Percentiles rank a stretch among this genome's conserved stretches.
Conservation (phyloP, 108 stramenopile species). For the Skeletonema potamos region DNA sequence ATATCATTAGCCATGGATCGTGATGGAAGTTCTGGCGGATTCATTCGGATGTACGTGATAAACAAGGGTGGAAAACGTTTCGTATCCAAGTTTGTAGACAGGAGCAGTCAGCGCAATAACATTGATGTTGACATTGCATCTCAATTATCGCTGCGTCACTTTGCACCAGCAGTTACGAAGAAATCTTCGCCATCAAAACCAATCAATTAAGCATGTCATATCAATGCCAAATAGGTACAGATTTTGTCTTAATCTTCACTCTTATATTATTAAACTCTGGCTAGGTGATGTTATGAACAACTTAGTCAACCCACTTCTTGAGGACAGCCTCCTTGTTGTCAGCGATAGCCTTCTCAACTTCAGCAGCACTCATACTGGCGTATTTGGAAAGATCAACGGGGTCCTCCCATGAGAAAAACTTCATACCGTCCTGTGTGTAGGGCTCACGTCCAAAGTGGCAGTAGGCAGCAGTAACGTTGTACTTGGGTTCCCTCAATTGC, state of each 20-base stretch:
- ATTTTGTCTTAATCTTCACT: not conserved
- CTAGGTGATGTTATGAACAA: not conserved
- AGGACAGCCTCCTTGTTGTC: conserved; percentile 72
- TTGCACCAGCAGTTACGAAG: not conserved
- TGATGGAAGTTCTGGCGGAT: conserved; percentile 85
- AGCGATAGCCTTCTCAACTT: conserved; percentile 52
- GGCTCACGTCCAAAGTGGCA: conserved; percentile 94
- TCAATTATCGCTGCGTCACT: not conserved
- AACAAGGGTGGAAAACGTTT: conserved; percentile 34
- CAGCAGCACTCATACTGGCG: conserved; percentile 52
- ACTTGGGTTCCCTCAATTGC: conserved; percentile 85
- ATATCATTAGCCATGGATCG: conserved; percentile 68
- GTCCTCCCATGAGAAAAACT: conserved; percentile 96
- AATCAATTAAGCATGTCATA: not conserved
- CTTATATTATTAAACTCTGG: not conserved
- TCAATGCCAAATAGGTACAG: no score
- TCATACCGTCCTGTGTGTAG: conserved; percentile 69
- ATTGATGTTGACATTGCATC: not conserved
- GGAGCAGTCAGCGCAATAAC: not conserved
- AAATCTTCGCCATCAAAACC: not conserved
- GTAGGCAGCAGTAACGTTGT: conserved; percentile 95
- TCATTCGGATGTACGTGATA: conserved; percentile 61
- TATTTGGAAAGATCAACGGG: conserved; percentile 81
- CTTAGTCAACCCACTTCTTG: conserved; percentile 85
- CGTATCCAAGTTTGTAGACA: conserved; percentile 1